A percentile compares a stretch with the other conserved stretches of the same genome.
Conservation (phyloP, 495 filamentous ascomycete genomes). For the Tuber brumale region DNA sequence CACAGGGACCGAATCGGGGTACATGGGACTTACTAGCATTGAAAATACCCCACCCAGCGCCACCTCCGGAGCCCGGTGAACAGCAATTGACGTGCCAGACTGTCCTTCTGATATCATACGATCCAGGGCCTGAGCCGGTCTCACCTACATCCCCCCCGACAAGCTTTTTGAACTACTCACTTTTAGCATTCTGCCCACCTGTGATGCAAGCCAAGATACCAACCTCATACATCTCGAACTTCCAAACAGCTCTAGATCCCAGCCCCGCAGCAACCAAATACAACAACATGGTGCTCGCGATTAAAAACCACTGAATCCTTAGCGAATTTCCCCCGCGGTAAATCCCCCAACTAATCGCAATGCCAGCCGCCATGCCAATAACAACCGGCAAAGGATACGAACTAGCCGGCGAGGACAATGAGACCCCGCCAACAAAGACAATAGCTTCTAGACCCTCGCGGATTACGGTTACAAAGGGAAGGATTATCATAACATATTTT, state of each 20-base stretch:
- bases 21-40: constrained; percentile 52
- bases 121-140: constrained; percentile 69
- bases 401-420: constrained; percentile 54
- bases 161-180: constrained; percentile 25
- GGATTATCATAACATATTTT: constrained; percentile 63
- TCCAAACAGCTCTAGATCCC: constrained; percentile 60
- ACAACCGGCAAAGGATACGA: constrained; percentile 61
- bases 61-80: constrained; percentile 62
- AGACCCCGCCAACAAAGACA: constrained; percentile 65
- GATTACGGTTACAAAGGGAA: constrained; percentile 65
- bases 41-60: constrained; percentile 85
- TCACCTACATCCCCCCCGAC: constrained; percentile 70
- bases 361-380: constrained; percentile 53
- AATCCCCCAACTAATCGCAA: constrained; percentile 54
- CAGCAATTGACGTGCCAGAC: constrained; percentile 96
- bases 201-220: neutral
- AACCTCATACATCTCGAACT: constrained; percentile 49
- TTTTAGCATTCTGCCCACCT: neutral
- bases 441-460: constrained; percentile 65
- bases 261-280: constrained; percentile 67
- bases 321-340: constrained; percentile 59
- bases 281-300: constrained; percentile 61
- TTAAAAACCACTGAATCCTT: constrained; percentile 60
- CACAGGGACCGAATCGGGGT: neutral
- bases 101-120: constrained; percentile 74